phyloP scores from a whole-genome alignment of 2,329 filamentous ascomycete species.

The Aspergillus pseudonomiae region DNA sequence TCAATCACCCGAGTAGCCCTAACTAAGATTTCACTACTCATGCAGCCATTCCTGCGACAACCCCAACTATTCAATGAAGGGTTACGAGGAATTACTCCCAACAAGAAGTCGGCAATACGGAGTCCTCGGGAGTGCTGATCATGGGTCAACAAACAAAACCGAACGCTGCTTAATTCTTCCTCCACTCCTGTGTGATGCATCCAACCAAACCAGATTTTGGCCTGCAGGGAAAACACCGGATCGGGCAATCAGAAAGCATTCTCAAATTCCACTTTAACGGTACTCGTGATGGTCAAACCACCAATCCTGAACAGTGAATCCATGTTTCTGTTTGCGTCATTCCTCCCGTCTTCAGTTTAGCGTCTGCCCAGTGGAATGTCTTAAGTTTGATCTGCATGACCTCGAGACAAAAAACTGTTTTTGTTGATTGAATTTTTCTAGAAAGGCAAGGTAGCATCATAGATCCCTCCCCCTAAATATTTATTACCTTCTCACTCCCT shows the following conservation, averaged over 20 bases:
- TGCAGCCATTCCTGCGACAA: background rate
- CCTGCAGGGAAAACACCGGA: constrained; percentile 2
- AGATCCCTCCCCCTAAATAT: background rate
- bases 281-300: no score
- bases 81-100: no score
- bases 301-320: no score
- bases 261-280: background rate
- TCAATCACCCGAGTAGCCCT: background rate
- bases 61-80: background rate
- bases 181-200: background rate
- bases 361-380: constrained; percentile 13
- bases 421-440: background rate
- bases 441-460: background rate
- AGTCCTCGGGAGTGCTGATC: background rate
- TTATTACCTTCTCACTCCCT: background rate
- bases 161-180: background rate
- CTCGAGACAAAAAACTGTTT: background rate
- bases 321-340: constrained; percentile 16
- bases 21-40: background rate
- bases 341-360: constrained; percentile 15
- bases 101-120: no score
- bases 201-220: background rate
- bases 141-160: background rate
- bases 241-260: constrained; percentile 11
- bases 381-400: background rate